Evolutionary conservation across 2,329 filamentous ascomycete genomes (phyloP), one percentile per base, ranked within the genome.

Genomic region (Juglanconis oblonga): DNA sequence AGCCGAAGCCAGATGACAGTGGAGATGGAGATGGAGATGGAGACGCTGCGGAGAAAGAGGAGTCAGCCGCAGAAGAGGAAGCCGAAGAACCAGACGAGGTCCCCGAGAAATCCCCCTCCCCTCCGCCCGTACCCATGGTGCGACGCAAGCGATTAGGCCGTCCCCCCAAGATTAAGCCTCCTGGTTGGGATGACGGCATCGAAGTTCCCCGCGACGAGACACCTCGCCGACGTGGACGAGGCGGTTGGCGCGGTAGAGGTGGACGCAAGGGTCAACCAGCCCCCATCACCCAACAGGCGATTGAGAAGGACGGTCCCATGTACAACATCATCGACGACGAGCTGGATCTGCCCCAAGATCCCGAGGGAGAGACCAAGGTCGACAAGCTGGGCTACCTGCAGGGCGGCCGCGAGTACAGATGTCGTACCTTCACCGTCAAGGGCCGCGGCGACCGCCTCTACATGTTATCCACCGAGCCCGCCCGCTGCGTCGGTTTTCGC

Each of bases 381-480:
- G 91, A 97, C 76, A 94, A 94, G 77, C 76, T 89, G 67, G 95
- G 95, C 35, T 87, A 91, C 68, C 83, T 99, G 3, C 82, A 87
- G 64, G 95, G 86, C 33, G 93, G 89, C 4, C 86, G 95, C 67
- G 92, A 98, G 70, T 99, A 99, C 74, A 88, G 95, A 33, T 97
- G 96, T 71, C 90, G 95, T 62, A 97, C 94, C 1, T 99, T 99
- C 74, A 97, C 90, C 7, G 90, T 99, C 65, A 82, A 87, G 17
- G 92, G 91, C 57, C 87, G 93, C 65, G 92, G 90, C 42, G 85
- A 94, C 53, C 82, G 93, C 58, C 86, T 96, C 10, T 99, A 99
- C 84, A 99, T 99, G 95, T 78, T 99, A 75, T 98, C 95, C 3
- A 99, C 95, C 4, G 95, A 99, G 72, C 96, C 95, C 5, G 95